Base-by-base conservation (phyloP, 805 yeast genomes). In the Maudiozyma bulderi region DNA sequence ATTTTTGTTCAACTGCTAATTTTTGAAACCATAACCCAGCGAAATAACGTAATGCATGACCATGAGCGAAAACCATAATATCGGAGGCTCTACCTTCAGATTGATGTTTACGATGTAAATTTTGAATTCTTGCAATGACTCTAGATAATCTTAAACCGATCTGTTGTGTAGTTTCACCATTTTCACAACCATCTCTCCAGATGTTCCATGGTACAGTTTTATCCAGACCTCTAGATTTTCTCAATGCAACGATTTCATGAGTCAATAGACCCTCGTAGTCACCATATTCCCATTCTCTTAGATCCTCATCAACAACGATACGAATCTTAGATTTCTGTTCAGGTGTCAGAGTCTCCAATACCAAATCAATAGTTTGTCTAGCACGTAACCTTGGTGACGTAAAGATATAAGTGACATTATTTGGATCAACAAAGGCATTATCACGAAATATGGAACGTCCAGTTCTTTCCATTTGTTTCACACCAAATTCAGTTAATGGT, bases 201-300 rank as follows among this genome's bases (percentile, higher is more conserved):
- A 91, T 89, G 48, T 74, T 70, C 96, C 96, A 89, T 5, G 71
- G 70, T 35, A 55, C 59, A 40, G 71, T 74, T 33, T 57, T 52
- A 43, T 71, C 77, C 39, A 85, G 66, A 0, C 93, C 95, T 48
- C 82, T 73, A 31, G 68, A 57, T 30, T 69, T 68, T 62, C 95
- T 78, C 55, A 79, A 66, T 11, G 72, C 77, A 42, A 74, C 69
- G 64, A 90, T 88, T 58, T 90, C 79, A 6, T 69, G 64, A 1
- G 95, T 84, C 50, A 75, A 62, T 55, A 81, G 66, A 5, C 98
- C 98, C 72, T 91, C 98, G 65, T 91, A 91, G 61, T 86, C 93
- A 56, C 98, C 98, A 60, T 91, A 91, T 56, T 87, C 95, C 97
- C 97, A 91, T 68, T 91, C 98, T 57, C 93, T 77, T 45, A 89